Conservation (phyloP, 371 early-diverging fungal genomes). For the Apophysomyces ossiformis region DNA sequence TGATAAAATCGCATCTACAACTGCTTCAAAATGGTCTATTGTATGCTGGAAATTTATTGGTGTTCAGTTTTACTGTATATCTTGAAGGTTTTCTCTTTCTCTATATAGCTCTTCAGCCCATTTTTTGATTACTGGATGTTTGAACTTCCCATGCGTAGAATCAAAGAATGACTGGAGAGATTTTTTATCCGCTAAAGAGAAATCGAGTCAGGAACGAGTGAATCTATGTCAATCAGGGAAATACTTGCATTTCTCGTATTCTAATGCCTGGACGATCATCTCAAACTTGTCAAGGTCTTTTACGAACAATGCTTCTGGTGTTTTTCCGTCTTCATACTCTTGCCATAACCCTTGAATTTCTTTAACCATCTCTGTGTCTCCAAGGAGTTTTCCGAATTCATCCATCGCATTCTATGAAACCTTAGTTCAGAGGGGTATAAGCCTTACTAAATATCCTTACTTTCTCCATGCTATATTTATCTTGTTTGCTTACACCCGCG, state of each 20-base stretch:
- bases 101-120: constrained; percentile 84
- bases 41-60: background rate
- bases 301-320: constrained; percentile 82
- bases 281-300: constrained; percentile 95
- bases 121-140: constrained; percentile 78
- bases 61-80: background rate
- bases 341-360: constrained; percentile 83
- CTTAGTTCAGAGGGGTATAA: background rate
- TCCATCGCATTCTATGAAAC: constrained; percentile 68
- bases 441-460: constrained; percentile 35
- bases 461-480: constrained; percentile 75
- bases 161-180: constrained; percentile 80
- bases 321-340: constrained; percentile 85
- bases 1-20: no score
- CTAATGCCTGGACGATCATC: constrained; percentile 92
- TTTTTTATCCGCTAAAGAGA: constrained; percentile 62
- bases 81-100: constrained; percentile 54
- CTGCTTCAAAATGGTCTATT: background rate
- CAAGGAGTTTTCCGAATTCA: constrained; percentile 63
- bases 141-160: constrained; percentile 77
- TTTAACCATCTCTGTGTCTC: constrained; percentile 57
- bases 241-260: constrained; percentile 83
- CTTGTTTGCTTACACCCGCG: constrained; percentile 77
- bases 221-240: background rate
- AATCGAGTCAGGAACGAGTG: background rate